These are phyloP conservation scores for Citrus reticulata DNA, from an alignment of 345 rosid genomes.

Conservation along the genomic window DNA sequence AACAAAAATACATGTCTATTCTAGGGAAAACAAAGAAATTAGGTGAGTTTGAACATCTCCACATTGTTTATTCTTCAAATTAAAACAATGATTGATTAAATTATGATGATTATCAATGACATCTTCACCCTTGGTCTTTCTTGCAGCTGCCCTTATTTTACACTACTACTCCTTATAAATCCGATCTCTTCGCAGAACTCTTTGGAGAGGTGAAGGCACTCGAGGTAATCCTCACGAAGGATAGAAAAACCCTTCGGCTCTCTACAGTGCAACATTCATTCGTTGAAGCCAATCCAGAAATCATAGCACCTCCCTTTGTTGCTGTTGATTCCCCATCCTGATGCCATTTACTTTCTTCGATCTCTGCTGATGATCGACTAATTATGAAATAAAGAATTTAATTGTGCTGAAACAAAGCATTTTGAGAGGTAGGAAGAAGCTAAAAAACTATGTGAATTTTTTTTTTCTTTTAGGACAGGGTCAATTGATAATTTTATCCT, in stretches of 20 bases:
- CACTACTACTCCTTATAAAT: too few relatives aligned
- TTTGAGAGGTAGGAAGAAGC: too few relatives aligned
- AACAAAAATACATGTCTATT: not conserved
- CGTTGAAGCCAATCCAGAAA: constrained; percentile 86
- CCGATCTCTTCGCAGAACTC: too few relatives aligned
- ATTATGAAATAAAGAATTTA: not conserved
- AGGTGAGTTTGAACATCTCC: constrained; percentile 13
- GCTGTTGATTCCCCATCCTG: constrained; percentile 92
- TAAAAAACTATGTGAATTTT: too few relatives aligned
- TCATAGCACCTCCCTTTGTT: constrained; percentile 93
- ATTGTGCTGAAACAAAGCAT: too few relatives aligned
- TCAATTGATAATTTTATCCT: too few relatives aligned
- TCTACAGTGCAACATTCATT: constrained; percentile 85
- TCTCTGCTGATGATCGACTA: not conserved
- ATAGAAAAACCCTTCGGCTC: constrained; percentile 87
- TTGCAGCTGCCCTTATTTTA: constrained; percentile 69
- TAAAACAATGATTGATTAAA: constrained; percentile 12
- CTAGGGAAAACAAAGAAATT: constrained; percentile 6
- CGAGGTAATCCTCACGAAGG: constrained; percentile 40
- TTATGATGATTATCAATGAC: constrained; percentile 37
- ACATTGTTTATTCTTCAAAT: constrained; percentile 30
- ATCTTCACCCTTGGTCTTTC: constrained; percentile 49
- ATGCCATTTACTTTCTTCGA: constrained; percentile 48
- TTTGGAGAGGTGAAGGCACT: too few relatives aligned
- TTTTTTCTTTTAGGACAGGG: too few relatives aligned